phyloP scores from a whole-genome alignment of 176 grass and related monocot genomes.

The Rhipidocladum racemiflorum region DNA sequence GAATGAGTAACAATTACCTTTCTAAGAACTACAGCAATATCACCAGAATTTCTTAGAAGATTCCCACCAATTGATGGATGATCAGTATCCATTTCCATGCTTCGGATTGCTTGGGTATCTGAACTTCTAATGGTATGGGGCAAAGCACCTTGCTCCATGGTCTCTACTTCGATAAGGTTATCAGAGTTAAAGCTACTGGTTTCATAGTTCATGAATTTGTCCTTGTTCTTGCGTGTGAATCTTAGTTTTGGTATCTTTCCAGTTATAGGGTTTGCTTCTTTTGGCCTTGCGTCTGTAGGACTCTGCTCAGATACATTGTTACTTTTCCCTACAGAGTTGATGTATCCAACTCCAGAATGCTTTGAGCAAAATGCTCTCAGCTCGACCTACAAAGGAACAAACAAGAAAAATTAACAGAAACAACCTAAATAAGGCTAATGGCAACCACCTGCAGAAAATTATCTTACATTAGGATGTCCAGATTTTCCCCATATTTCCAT shows the following conservation, averaged over 20 bases:
- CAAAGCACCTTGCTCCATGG: constrained; percentile 40
- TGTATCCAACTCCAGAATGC: constrained; percentile 61
- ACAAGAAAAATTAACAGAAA: constrained; percentile 28
- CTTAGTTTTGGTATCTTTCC: constrained; percentile 71
- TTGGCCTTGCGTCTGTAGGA: too few species aligned
- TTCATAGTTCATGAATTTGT: constrained; percentile 51
- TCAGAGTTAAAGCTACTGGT: constrained; percentile 36
- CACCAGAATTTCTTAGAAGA: constrained; percentile 48
- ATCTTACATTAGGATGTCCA: constrained; percentile 78
- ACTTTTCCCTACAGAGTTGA: constrained; percentile 18
- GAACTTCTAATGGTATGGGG: constrained; percentile 35
- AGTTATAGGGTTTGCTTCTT: constrained; percentile 27
- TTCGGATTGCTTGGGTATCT: constrained; percentile 34
- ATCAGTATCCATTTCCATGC: constrained; percentile 40
- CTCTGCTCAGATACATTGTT: constrained; percentile 39
- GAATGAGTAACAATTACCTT: constrained; percentile 56
- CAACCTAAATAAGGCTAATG: constrained; percentile 19
- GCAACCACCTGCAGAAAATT: constrained; percentile 18
- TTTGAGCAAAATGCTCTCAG: constrained; percentile 92
- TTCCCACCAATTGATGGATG: constrained; percentile 33
- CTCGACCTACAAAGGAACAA: constrained; percentile 66
- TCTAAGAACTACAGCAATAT: constrained; percentile 67
- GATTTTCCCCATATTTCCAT: constrained; percentile 99
- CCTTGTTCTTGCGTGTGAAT: constrained; percentile 86
- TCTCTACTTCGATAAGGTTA: constrained; percentile 53